Evolutionary conservation across 2,329 filamentous ascomycete genomes (phyloP).

Genomic region (Tolypocladium tundrense): DNA sequence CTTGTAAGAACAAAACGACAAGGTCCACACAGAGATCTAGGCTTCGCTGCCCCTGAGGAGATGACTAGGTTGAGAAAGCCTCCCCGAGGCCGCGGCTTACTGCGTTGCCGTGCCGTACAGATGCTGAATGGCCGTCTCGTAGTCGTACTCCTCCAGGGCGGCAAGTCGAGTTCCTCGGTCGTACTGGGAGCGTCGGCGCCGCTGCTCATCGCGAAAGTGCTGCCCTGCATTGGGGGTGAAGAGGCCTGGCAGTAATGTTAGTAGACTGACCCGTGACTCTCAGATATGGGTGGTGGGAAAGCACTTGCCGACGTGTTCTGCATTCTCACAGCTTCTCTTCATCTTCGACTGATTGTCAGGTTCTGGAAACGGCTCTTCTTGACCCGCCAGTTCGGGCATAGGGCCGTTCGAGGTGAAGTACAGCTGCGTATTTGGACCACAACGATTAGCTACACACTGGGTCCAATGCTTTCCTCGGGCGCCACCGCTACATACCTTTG

Average conservation of each 20-base stretch:
- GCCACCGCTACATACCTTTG: conserved; percentile 49
- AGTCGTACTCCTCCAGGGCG: conserved; percentile 52
- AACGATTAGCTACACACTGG: background rate
- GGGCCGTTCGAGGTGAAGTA: conserved; percentile 41
- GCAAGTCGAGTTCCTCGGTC: conserved; percentile 72
- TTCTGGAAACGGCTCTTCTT: conserved; percentile 64
- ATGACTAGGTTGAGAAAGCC: background rate
- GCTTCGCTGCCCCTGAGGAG: background rate
- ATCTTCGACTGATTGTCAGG: conserved; percentile 83
- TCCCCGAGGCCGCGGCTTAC: background rate
- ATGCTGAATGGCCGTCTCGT: conserved; percentile 32
- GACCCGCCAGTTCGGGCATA: conserved; percentile 46
- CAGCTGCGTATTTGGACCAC: conserved; percentile 23
- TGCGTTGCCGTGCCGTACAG: conserved; percentile 18
- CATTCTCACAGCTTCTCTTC: conserved; percentile 78
- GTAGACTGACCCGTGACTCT: background rate
- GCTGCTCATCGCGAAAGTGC: conserved; percentile 64
- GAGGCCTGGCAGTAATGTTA: conserved; percentile 42
- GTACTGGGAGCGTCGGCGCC: conserved; percentile 65
- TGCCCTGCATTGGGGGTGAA: conserved; percentile 73
- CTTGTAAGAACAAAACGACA: background rate
- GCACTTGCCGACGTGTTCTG: conserved; percentile 65
- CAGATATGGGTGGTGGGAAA: background rate
- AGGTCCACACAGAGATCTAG: background rate
- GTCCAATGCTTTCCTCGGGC: background rate